Base-by-base conservation (phyloP, 73 alveolate species). In the Paramecium bursaria region DNA sequence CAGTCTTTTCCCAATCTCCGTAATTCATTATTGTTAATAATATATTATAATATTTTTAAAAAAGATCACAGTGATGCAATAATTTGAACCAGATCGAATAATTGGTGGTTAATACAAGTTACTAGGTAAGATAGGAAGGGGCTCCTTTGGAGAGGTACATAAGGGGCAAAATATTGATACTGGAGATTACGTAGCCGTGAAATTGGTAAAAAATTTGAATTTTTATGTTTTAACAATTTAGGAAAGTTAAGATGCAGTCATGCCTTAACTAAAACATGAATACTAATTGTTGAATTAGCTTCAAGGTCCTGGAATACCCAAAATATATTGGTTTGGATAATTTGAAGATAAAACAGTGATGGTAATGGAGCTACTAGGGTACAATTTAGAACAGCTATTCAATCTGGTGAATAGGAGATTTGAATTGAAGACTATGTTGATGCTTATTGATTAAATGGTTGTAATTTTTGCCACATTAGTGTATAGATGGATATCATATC, bases 341-440 rank as follows among this genome's bases (percentile, higher is more conserved):
- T 85, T 89, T 67, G 96, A 91, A 44, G 98, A 93, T 77, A 87
- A 86, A 73, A 93, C 92, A 79, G 88, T 93, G 21, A 90, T 95
- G 94, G 94, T 94, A 11, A 93, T 93, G 92, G 98, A 95, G 31
- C 55, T 93, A 46, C 90, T 95, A 53, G 99, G 99, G 2, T 90
- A 91, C 44, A 54, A 92, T 30, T 80, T 95, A 60, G 97, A 95
- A 49, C 80, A 93, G 19, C 55, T 95, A 75, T 94, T 88, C 85
- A 88, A 74, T 39, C 90, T 86, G 39, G 87, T 92, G 57, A 86
- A 90, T 53, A 91, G 88, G 79, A 74, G 77, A 75, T 92, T 95
- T 74, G 60, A 92, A 39, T 75, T 95, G 51, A 90, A 92, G 74
- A 95, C 97, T 6, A 91, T 93, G 39, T 85, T 91, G 46, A 92